Evolutionary conservation across 2,329 filamentous ascomycete species (phyloP), one percentile per base, ranked within the genome.

Genomic region (Xylaria hypoxylon): DNA sequence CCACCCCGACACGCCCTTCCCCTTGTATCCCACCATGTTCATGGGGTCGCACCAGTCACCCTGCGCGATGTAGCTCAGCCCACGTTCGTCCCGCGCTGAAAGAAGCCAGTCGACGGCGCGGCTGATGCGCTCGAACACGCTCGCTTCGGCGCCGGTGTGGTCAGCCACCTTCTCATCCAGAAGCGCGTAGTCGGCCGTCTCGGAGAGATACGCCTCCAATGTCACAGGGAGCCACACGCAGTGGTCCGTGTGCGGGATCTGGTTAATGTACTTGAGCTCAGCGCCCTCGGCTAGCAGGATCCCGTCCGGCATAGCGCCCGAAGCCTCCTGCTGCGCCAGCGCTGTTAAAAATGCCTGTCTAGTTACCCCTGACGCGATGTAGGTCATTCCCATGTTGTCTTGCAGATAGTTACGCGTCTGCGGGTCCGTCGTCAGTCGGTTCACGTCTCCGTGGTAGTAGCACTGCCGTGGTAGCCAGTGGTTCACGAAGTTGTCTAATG

Each of bases 1-100:
- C 86, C 86, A 88, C 22, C 85, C 86, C 0, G 85, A 87, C 1
- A 88, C 85, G 26, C 86, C 86, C 59, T 82, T 80, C 44, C 85
- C 85, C 73, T 86, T 86, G 72, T 84, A 85, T 3, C 85, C 85
- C n/a, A 86, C 86, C 86, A 88, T 88, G 75, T 88, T 88, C 83
- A 87, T 86, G 3, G 85, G 86, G 67, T 87, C 86, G 69, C 86
- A 88, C 85, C 85, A 88, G 73, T 88, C 86, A 40, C 86, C 86
- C 74, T 87, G 85, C 0, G 84, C 84, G 68, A 87, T 87, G 76
- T 83, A 87, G 73, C 83, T 86, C 6, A 88, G 79, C 0, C 85
- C 85, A 3, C 85, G 82, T 24, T 80, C 73, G 68, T 88, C 86
- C 57, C 85, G 83, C 2, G 83, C 79, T 2, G 75, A 71, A 6